Conservation (phyloP, 2,329 filamentous ascomycete genomes). For the Aureobasidium sp. region DNA sequence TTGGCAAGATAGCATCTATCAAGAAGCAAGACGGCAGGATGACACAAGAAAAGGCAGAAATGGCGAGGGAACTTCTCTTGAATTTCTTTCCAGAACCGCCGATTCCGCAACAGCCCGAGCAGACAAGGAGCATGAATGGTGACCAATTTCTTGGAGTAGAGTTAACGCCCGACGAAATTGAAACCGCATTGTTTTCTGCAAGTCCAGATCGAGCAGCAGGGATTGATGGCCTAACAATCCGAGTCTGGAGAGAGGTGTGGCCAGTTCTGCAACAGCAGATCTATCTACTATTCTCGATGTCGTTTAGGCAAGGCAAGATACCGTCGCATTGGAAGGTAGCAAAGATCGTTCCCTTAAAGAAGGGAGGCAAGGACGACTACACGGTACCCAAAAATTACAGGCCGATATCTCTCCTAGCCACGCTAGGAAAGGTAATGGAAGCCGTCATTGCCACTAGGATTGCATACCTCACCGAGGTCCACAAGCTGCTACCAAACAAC, state of each 20-base stretch:
- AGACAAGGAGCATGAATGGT: background rate
- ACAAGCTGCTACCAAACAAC: constrained; percentile 27
- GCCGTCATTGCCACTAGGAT: constrained; percentile 25
- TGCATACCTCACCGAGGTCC: constrained; percentile 22
- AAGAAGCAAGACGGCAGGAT: background rate
- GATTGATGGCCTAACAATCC: constrained; percentile 13
- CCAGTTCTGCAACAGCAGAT: constrained; percentile 18
- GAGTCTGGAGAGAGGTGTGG: constrained; percentile 20
- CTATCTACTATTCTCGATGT: constrained; percentile 16
- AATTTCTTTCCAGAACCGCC: constrained; percentile 4
- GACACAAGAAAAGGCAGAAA: constrained; percentile 1
- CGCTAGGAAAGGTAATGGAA: constrained; percentile 18
- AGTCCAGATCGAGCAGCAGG: constrained; percentile 13
- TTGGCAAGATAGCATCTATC: constrained; percentile 1
- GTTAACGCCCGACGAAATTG: constrained; percentile 15
- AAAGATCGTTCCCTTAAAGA: constrained; percentile 22
- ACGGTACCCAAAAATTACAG: constrained; percentile 17
- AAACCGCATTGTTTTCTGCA: background rate
- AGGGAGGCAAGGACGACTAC: constrained; percentile 21
- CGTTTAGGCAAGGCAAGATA: constrained; percentile 17
- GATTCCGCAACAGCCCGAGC: background rate
- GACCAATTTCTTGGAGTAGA: constrained; percentile 11
- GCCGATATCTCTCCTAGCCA: no score
- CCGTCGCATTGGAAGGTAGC: constrained; percentile 20
- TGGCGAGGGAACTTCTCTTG: background rate